Evolutionary conservation across 2,329 filamentous ascomycete genomes (phyloP).

Genomic region (Venturia oleaginea): DNA sequence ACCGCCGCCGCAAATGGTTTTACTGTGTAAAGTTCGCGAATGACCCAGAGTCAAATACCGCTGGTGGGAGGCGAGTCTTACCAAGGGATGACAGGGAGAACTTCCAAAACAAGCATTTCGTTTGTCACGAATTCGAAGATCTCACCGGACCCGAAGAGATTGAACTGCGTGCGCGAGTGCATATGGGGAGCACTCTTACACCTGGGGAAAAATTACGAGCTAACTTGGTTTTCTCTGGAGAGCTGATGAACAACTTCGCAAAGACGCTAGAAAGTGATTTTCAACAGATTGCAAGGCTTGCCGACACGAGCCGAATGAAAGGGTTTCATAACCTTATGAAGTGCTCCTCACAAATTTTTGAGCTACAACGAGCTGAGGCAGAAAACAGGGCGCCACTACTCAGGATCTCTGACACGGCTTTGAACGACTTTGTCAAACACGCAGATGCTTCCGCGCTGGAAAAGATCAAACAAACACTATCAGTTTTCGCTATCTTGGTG

Average conservation of each 20-base stretch:
- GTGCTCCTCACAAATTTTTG: slow-evolving; percentile 31
- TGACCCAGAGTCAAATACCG: slow-evolving; percentile 7
- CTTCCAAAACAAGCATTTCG: slow-evolving; percentile 33
- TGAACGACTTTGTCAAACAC: slow-evolving; percentile 24
- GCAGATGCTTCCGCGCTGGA: slow-evolving; percentile 21
- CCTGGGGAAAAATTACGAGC: slow-evolving; percentile 40
- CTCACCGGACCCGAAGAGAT: slow-evolving; percentile 35
- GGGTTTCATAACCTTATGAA: slow-evolving; percentile 27
- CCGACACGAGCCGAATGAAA: slow-evolving; percentile 22
- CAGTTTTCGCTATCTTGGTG: not conserved
- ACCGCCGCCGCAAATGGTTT: slow-evolving; percentile 34
- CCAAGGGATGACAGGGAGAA: slow-evolving; percentile 26
- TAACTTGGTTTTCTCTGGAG: slow-evolving; percentile 37
- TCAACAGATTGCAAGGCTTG: slow-evolving; percentile 24
- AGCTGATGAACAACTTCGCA: slow-evolving; percentile 24
- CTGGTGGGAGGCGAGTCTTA: slow-evolving; percentile 24
- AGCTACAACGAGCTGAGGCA: slow-evolving; percentile 22
- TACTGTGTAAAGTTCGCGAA: not conserved
- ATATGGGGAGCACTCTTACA: slow-evolving; percentile 36
- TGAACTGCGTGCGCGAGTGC: slow-evolving; percentile 40
- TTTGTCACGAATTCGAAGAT: slow-evolving; percentile 35
- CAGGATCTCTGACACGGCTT: slow-evolving; percentile 18
- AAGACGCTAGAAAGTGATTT: slow-evolving; percentile 36
- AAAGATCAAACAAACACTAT: slow-evolving; percentile 22
- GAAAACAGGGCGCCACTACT: slow-evolving; percentile 22